Base-by-base conservation (phyloP, 345 rosid genomes). In the Clarkia xantiana region DNA sequence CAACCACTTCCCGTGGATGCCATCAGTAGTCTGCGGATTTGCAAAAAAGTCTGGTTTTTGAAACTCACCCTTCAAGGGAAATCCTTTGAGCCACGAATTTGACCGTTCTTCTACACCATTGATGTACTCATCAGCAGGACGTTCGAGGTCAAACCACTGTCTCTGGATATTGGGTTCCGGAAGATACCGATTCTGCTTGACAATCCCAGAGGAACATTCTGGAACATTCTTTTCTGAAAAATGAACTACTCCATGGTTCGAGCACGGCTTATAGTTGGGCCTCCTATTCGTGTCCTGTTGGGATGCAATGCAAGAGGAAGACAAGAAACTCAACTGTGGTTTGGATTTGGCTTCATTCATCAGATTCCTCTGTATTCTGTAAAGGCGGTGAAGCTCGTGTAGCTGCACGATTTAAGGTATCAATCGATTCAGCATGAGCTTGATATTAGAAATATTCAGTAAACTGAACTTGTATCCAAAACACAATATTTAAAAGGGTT, bases 331-430 rank as follows among this genome's bases (percentile, higher is more conserved):
- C 4, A 40, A 45, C 11, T 45, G 69, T 45, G 47, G 70, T 65
- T 65, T 71, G 63, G 58, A 76, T 66, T 67, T 74, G 49, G 74
- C 50, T 66, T 77, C 86, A 67, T 76, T 76, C 95, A 86, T 86
- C 81, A 86, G 66, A 45, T 74, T 83, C 43, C 42, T 70, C 38
- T 86, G 95, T 67, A 59, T 76, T 50, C 62, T 66, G 67, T 80
- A 81, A 55, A 86, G 73, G 9, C 87, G 85, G 61, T 85, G 91
- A 52, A 85, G 85, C 67, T 85, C 95, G 51, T 65, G 63, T 11
- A 78, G 76, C 80, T 78, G 70, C 19, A 65, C 29, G 18, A 52
- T 14, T 22, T 19, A 23, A 42, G 22, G 18, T 11, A 5, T 18
- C 47, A 41, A 12, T 18, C 17, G 38, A 44, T 12, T 38, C 1